Evolutionary conservation across 495 filamentous ascomycete species (phyloP).

Genomic region (Aspergillus haitiensis): DNA sequence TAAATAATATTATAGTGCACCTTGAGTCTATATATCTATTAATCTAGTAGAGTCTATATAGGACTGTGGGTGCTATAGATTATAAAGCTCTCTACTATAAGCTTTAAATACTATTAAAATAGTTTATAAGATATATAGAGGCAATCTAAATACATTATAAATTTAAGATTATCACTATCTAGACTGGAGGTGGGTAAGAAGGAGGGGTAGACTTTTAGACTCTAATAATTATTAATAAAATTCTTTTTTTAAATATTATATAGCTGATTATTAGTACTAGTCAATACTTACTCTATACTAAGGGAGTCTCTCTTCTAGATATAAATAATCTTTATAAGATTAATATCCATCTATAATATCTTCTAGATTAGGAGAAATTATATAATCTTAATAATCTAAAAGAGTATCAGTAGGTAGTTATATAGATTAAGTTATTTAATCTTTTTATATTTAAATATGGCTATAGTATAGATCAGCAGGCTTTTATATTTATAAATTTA

Average conservation of each 20-base stretch:
- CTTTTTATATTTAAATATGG: not conserved
- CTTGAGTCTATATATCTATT: constrained; percentile 32
- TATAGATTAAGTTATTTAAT: not conserved
- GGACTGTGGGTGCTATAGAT: constrained; percentile 13
- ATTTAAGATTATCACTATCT: too few relatives aligned
- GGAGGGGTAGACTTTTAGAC: too few relatives aligned
- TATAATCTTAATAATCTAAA: constrained; percentile 17
- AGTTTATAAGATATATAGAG: too few relatives aligned
- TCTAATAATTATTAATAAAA: too few relatives aligned
- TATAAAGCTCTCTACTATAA: constrained; percentile 17
- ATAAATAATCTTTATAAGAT: constrained; percentile 1
- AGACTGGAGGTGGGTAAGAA: too few relatives aligned
- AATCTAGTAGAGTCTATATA: constrained; percentile 24
- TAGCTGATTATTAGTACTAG: too few relatives aligned
- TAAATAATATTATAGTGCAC: constrained; percentile 31
- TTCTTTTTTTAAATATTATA: too few relatives aligned
- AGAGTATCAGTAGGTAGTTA: constrained; percentile 3
- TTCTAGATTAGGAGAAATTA: constrained; percentile 17
- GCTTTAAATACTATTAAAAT: constrained; percentile 6
- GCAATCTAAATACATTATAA: too few relatives aligned
- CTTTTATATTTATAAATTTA: constrained; percentile 1
- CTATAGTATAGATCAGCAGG: constrained; percentile 5
- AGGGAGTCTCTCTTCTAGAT: not conserved
- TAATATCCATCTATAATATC: constrained; percentile 15
- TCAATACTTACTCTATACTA: too few relatives aligned